A percentile compares a stretch with the other conserved stretches of the same genome.
phyloP scores from a whole-genome alignment of 2,329 filamentous ascomycete species.

The Dichotomopilus funicola region DNA sequence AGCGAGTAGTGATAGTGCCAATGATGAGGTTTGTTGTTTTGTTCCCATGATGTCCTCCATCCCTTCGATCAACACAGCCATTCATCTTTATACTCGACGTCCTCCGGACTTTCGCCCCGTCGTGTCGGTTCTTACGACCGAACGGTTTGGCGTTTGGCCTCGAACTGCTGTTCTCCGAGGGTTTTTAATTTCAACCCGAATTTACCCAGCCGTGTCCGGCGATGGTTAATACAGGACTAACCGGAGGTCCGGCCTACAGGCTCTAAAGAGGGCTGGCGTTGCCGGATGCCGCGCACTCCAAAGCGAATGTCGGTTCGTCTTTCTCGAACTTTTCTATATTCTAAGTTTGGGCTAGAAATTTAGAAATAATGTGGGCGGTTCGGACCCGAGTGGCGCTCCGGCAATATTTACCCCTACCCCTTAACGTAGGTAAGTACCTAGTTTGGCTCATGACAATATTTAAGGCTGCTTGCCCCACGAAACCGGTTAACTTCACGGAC shows the following conservation, averaged over 20 bases:
- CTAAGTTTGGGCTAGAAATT: neutral
- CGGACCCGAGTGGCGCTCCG: slow-evolving; percentile 19
- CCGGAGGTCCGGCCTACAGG: slow-evolving; percentile 20
- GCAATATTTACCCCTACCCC: too few relatives aligned
- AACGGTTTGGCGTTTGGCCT: neutral
- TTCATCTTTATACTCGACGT: slow-evolving; percentile 11
- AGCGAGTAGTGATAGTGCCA: neutral
- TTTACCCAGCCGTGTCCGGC: slow-evolving; percentile 24
- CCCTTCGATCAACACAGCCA: neutral
- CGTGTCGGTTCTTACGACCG: too few relatives aligned
- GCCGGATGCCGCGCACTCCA: neutral
- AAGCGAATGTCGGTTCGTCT: too few relatives aligned
- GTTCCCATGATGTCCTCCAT: neutral
- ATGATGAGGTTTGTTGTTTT: neutral
- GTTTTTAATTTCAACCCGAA: slow-evolving; percentile 17
- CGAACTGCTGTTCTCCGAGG: slow-evolving; percentile 2
- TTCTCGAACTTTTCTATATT: neutral
- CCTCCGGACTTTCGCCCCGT: neutral
- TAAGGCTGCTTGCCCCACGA: too few relatives aligned
- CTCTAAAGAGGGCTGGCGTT: slow-evolving; percentile 4
- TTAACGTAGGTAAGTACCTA: too few relatives aligned
- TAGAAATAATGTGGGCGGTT: slow-evolving; percentile 4
- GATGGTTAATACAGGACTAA: slow-evolving; percentile 18
- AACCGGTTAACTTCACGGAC: too few relatives aligned
- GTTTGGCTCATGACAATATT: too few relatives aligned